Conservation (phyloP, 768 basidiomycete genomes). For the Trametes punicea region DNA sequence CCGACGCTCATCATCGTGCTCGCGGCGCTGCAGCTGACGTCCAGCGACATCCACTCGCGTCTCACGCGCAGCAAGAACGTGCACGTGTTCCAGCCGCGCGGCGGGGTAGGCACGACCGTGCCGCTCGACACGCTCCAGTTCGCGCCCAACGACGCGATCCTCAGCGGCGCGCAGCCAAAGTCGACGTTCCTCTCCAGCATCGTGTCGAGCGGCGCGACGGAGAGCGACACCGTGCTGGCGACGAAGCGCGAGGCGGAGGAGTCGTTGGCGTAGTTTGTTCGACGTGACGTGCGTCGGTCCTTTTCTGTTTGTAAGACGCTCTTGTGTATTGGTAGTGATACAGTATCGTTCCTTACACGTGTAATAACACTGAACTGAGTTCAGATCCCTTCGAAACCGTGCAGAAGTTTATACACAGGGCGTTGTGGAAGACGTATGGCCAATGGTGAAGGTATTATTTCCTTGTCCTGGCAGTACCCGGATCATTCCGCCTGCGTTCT, state of each 20-base stretch:
- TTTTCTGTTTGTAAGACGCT: neutral
- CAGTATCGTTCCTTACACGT: too few relatives aligned
- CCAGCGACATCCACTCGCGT: constrained; percentile 29
- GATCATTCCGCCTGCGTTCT: too few relatives aligned
- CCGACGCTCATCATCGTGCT: constrained; percentile 34
- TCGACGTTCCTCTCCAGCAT: neutral
- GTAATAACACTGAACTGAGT: too few relatives aligned
- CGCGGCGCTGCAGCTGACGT: constrained; percentile 28
- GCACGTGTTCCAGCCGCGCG: neutral
- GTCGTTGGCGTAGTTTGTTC: neutral
- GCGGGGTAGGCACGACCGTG: constrained; percentile 3
- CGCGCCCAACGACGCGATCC: constrained; percentile 4
- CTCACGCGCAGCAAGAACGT: constrained; percentile 19
- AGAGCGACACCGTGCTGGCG: neutral
- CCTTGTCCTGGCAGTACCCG: too few relatives aligned
- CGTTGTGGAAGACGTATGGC: too few relatives aligned
- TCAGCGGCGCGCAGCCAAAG: too few relatives aligned
- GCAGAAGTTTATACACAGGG: too few relatives aligned
- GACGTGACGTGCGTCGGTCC: neutral
- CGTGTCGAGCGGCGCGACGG: neutral
- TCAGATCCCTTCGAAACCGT: too few relatives aligned
- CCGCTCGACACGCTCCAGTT: constrained; percentile 23
- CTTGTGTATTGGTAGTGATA: neutral
- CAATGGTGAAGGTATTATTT: too few relatives aligned
- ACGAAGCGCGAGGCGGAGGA: neutral